Evolutionary conservation across 169 alveolate genomes (phyloP).

Genomic region (Fabrea salina): DNA sequence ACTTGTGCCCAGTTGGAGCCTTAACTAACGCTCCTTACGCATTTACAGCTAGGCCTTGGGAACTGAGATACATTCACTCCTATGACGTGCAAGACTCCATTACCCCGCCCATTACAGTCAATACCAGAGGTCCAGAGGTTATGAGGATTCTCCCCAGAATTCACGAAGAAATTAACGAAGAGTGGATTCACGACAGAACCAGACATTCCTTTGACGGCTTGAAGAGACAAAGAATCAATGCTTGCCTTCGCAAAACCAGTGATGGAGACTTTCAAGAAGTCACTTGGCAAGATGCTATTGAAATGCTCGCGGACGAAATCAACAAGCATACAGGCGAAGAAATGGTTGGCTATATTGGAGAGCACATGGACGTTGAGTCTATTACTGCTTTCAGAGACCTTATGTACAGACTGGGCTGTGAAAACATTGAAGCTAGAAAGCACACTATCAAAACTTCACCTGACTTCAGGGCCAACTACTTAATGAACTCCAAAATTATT

Average conservation of each 20-base stretch:
- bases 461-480: slow-evolving; percentile 70
- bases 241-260: slow-evolving; percentile 50
- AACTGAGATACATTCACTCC: slow-evolving; percentile 61
- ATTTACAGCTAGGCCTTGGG: slow-evolving; percentile 79
- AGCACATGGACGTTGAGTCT: slow-evolving; percentile 66
- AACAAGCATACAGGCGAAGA: slow-evolving; percentile 53
- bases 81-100: slow-evolving; percentile 71
- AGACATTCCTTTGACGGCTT: slow-evolving; percentile 81
- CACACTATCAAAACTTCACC: slow-evolving; percentile 45
- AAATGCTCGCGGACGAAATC: slow-evolving; percentile 38
- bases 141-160: slow-evolving; percentile 77
- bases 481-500: slow-evolving; percentile 63
- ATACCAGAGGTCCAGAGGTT: slow-evolving; percentile 74
- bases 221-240: slow-evolving; percentile 65
- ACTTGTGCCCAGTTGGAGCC: slow-evolving; percentile 84
- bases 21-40: slow-evolving; percentile 72
- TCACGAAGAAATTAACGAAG: slow-evolving; percentile 78
- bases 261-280: slow-evolving; percentile 59
- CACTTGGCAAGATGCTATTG: slow-evolving; percentile 69
- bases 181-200: slow-evolving; percentile 74
- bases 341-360: slow-evolving; percentile 70
- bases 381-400: slow-evolving; percentile 68
- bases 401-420: slow-evolving; percentile 64
- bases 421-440: slow-evolving; percentile 61
- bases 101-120: slow-evolving; percentile 62